Evolutionary conservation across 345 rosid species (phyloP), one percentile per base, ranked within the genome.

Genomic region (Microthlaspi erraticum): DNA sequence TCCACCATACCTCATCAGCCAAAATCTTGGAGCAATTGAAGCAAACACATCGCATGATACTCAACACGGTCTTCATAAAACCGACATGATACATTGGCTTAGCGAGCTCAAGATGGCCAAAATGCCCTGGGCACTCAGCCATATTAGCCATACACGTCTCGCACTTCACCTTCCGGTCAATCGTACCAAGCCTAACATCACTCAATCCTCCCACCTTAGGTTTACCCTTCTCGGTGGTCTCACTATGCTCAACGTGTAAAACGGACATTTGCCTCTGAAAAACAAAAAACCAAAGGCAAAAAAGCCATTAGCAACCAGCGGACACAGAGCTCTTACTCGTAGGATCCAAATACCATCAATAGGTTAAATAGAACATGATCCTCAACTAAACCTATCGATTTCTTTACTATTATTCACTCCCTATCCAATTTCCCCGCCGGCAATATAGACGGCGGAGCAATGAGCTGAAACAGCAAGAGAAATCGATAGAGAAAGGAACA

Each of bases 81-180:
- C 97, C 98, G 2, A 91, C 88, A 72, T 93, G 98, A 53, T 78
- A 93, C 98, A 93, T 89, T 0, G 98, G 97, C 85, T 93, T 93
- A 2, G 98, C 98, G 5, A 93, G 92, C 87, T 93, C 98, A 54
- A 93, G 81, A 70, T 91, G 96, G 38, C 98, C 98, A 72, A 93
- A 93, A 73, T 93, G 98, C 4, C 99, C 99, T 0, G 97, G 93
- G 50, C 99, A 93, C 71, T 91, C 99, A 0, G 96, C 99, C 99
- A 93, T 91, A 72, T 83, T 91, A 0, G 96, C 99, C 6, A 88
- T 84, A 66, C 99, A 93, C 5, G 96, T 93, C 60, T 91, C 99
- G 5, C 97, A 91, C 85, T 91, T 91, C 80, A 84, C 67, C 73
- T 93, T 93, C 72, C 97, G 80, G 58, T 93, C 99, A 60, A 93